These are phyloP conservation scores for Xylaria flabelliformis DNA, from an alignment of 495 filamentous ascomycete species.

Conservation along the genomic window DNA sequence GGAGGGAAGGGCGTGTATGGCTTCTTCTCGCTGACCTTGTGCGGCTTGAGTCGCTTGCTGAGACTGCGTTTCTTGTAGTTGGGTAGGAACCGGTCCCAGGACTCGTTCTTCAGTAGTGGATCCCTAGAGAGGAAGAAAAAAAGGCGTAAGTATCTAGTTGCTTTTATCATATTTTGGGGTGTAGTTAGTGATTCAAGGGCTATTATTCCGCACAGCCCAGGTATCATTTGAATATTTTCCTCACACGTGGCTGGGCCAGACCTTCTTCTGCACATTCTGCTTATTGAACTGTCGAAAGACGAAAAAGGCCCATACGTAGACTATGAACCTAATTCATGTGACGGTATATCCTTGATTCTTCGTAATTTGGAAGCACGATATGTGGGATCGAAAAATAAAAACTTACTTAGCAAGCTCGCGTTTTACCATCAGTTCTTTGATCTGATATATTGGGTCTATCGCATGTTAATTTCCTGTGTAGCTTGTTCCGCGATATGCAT, in stretches of 20 bases:
- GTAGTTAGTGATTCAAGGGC: neutral
- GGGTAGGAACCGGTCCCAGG: conserved; percentile 93
- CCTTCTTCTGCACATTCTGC: neutral
- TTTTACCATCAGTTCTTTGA: conserved; percentile 99
- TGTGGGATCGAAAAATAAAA: neutral
- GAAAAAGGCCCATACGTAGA: neutral
- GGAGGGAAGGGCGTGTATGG: conserved; percentile 81
- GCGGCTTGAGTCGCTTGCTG: conserved; percentile 79
- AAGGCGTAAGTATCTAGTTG: neutral
- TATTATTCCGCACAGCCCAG: neutral
- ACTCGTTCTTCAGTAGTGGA: conserved; percentile 26
- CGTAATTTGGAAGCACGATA: neutral
- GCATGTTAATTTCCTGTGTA: neutral
- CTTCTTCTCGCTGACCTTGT: conserved; percentile 94
- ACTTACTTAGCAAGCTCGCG: conserved; percentile 91
- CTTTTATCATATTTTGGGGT: neutral
- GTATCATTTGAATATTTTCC: neutral
- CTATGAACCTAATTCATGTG: neutral
- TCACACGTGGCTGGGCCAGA: neutral
- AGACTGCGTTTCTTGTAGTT: conserved; percentile 97
- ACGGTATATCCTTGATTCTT: neutral
- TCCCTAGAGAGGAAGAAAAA: conserved; percentile 4
- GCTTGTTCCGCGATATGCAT: neutral
- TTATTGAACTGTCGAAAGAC: neutral
- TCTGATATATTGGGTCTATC: conserved; percentile 74